Evolutionary conservation across 352 stramenopile genomes (phyloP).

Genomic region (Globisporangium nagaii): DNA sequence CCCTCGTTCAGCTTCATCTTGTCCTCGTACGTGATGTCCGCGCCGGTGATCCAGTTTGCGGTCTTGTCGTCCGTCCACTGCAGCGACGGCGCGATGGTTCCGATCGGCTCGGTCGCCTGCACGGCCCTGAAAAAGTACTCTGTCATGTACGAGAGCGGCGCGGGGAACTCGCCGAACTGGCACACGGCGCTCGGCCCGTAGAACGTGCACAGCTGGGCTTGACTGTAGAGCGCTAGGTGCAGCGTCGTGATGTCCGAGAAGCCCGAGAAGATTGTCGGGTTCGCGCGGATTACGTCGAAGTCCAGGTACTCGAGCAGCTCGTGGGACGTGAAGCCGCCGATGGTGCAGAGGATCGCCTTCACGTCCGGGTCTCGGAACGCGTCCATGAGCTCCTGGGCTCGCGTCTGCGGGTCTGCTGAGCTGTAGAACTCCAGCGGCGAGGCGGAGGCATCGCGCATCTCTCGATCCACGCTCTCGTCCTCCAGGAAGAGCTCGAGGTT

Average conservation of each 20-base stretch:
- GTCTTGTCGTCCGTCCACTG: conserved; percentile 67
- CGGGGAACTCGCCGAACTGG: conserved; percentile 58
- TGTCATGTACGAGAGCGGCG: conserved; percentile 40
- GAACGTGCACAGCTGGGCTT: conserved; percentile 42
- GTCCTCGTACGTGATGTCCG: conserved; percentile 34
- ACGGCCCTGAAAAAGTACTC: conserved; percentile 31
- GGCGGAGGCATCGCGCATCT: neutral
- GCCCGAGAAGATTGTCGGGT: conserved; percentile 53
- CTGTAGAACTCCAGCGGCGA: conserved; percentile 22
- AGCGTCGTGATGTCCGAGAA: conserved; percentile 65
- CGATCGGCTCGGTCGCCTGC: conserved; percentile 16
- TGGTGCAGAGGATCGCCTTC: conserved; percentile 43
- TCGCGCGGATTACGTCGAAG: conserved; percentile 31
- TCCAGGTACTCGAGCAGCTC: conserved; percentile 58
- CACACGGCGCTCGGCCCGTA: conserved; percentile 49
- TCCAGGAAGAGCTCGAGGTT: conserved; percentile 12
- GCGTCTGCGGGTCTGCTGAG: conserved; percentile 36
- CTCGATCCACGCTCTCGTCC: neutral
- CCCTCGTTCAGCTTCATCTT: conserved; percentile 37
- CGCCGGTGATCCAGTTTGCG: conserved; percentile 45
- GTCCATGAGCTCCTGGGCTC: conserved; percentile 43
- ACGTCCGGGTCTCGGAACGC: conserved; percentile 38
- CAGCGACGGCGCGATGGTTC: conserved; percentile 23
- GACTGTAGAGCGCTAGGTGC: conserved; percentile 42
- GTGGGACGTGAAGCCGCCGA: conserved; percentile 55